Evolutionary conservation across 371 early-diverging fungal genomes (phyloP).

Genomic region (Mortierella sp.): DNA sequence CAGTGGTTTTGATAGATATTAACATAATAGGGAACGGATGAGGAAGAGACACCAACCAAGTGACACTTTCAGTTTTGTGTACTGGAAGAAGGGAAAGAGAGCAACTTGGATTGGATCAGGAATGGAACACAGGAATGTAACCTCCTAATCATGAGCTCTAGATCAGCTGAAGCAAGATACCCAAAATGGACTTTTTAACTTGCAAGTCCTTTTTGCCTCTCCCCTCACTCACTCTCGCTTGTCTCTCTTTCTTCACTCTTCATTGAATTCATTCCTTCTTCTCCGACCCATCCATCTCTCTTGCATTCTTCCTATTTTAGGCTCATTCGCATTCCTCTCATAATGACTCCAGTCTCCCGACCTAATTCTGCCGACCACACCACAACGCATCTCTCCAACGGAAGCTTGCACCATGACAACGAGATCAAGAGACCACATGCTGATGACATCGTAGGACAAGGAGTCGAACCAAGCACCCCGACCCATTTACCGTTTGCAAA

Average conservation of each 20-base stretch:
- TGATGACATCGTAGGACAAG: conserved; percentile 1
- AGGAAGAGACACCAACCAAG: too few species aligned
- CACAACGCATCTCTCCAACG: conserved; percentile 8
- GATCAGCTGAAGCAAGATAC: too few species aligned
- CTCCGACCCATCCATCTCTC: neutral
- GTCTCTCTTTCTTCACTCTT: conserved; percentile 1
- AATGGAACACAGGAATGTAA: too few species aligned
- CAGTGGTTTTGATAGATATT: too few species aligned
- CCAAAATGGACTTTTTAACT: too few species aligned
- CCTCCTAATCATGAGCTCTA: too few species aligned
- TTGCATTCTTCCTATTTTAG: neutral
- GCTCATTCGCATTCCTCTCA: neutral
- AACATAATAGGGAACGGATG: too few species aligned
- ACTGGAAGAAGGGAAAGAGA: too few species aligned
- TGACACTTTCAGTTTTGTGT: too few species aligned
- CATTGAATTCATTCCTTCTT: neutral
- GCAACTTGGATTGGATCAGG: too few species aligned
- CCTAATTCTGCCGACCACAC: conserved; percentile 6
- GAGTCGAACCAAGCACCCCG: too few species aligned
- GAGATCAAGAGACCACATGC: neutral
- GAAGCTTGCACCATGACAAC: neutral
- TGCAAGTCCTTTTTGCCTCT: neutral
- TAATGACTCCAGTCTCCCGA: conserved; percentile 27
- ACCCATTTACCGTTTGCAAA: conserved; percentile 16
- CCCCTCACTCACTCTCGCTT: neutral